A percentile compares a stretch with the other conserved stretches of the same genome.
phyloP scores from a whole-genome alignment of 2,329 filamentous ascomycete species.

The Zarea fungicola region DNA sequence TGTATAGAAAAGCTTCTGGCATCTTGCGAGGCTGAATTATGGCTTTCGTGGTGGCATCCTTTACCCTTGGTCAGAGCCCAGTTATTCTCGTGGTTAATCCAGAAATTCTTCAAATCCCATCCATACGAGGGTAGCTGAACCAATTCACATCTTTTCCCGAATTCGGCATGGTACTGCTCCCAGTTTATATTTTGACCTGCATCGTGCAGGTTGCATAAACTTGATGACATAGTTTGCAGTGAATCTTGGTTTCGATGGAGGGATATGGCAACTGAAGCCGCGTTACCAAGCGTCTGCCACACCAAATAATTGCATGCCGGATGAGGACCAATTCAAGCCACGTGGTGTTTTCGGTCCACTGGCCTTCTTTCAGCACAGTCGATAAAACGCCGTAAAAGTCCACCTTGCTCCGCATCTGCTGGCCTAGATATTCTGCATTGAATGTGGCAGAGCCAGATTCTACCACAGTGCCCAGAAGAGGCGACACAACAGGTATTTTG shows the following conservation, averaged over 20 bases:
- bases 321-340: slow-evolving; percentile 69
- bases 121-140: slow-evolving; percentile 61
- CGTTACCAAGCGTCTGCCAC: slow-evolving; percentile 53
- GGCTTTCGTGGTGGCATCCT: too few relatives aligned
- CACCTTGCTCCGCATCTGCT: slow-evolving; percentile 55
- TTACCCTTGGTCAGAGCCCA: slow-evolving; percentile 61
- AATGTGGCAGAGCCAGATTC: slow-evolving; percentile 37
- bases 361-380: too few relatives aligned
- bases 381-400: slow-evolving; percentile 59
- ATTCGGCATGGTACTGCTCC: slow-evolving; percentile 59
- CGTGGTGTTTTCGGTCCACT: slow-evolving; percentile 58
- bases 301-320: slow-evolving; percentile 63
- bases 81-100: slow-evolving; percentile 57
- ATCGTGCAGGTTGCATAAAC: slow-evolving; percentile 45
- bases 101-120: slow-evolving; percentile 68
- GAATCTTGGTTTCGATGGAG: slow-evolving; percentile 39
- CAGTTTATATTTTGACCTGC: slow-evolving; percentile 61
- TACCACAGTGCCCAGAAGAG: slow-evolving; percentile 47
- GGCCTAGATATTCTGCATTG: slow-evolving; percentile 40
- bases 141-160: slow-evolving; percentile 36
- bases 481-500: slow-evolving; percentile 15
- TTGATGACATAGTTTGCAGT: background rate
- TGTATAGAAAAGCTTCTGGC: too few relatives aligned
- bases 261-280: slow-evolving; percentile 45
- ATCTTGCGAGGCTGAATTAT: too few relatives aligned